phyloP scores from a whole-genome alignment of 192 early-diverging fungal genomes.

The Cladochytrium replicatum region DNA sequence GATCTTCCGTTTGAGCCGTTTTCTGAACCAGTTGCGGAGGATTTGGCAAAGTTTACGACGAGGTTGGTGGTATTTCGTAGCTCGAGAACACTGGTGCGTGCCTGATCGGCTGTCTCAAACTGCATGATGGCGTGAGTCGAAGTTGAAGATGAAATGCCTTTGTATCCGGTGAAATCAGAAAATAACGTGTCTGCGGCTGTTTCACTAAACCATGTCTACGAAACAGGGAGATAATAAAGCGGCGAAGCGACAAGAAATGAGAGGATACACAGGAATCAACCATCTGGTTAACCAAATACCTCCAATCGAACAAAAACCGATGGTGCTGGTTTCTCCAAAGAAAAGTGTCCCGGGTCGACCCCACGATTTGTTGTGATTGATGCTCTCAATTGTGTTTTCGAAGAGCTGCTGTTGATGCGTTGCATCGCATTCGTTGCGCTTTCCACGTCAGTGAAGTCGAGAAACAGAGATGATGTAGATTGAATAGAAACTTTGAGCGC shows the following conservation, averaged over 20 bases:
- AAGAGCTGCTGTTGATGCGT: constrained; percentile 3
- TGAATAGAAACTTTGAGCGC: constrained; percentile 10
- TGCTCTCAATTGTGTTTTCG: constrained; percentile 3
- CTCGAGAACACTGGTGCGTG: constrained; percentile 2
- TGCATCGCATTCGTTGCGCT: constrained; percentile 2
- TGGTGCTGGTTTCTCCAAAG: constrained; percentile 1
- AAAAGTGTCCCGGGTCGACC: constrained; percentile 9
- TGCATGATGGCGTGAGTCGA: no score
- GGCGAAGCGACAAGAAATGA: no score
- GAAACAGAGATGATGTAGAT: neutral
- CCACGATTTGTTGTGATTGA: constrained; percentile 3
- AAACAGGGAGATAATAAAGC: no score
- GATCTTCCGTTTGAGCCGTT: no score
- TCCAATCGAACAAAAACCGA: constrained; percentile 15
- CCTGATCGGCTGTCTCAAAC: neutral
- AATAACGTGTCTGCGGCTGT: constrained; percentile 4
- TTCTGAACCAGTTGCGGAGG: no score
- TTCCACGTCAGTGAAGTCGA: constrained; percentile 9
- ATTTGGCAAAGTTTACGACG: constrained; percentile 15
- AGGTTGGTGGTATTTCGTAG: constrained; percentile 11
- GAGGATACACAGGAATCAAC: no score
- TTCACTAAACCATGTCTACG: no score
- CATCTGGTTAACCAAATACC: no score
- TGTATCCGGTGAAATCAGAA: constrained; percentile 4
- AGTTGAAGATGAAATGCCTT: constrained; percentile 9